These are phyloP conservation scores for Cyberlindnera nakhonratchasimensis DNA, from an alignment of 805 yeast species.

Conservation along the genomic window DNA sequence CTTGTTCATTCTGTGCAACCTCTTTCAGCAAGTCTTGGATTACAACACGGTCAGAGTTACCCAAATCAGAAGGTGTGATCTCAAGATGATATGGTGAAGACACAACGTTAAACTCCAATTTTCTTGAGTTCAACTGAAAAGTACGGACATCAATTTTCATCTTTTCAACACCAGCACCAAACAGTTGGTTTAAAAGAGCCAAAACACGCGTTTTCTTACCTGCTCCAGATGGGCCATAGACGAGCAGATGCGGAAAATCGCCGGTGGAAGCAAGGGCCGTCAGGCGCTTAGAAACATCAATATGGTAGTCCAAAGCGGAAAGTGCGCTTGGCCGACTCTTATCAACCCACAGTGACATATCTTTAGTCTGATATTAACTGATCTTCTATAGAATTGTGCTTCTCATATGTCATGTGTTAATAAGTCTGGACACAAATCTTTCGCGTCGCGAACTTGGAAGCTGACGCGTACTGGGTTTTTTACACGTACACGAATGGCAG, in stretches of 20 bases:
- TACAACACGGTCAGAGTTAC: conserved; percentile 90
- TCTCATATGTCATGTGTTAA: no score
- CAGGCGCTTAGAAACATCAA: conserved; percentile 58
- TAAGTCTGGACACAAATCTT: no score
- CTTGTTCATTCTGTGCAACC: conserved; percentile 91
- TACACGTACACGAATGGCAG: conserved; percentile 1
- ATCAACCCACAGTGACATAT: conserved; percentile 96
- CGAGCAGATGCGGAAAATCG: conserved; percentile 88
- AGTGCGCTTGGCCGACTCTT: conserved; percentile 79
- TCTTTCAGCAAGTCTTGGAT: conserved; percentile 93
- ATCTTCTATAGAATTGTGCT: not conserved
- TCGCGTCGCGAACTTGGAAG: no score
- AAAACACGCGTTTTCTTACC: conserved; percentile 94
- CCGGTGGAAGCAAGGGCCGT: conserved; percentile 63
- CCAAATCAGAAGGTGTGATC: conserved; percentile 96
- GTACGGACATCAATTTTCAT: conserved; percentile 88
- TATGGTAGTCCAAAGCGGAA: conserved; percentile 63
- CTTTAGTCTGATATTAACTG: not conserved
- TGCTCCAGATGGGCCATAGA: conserved; percentile 95
- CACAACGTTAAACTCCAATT: conserved; percentile 88
- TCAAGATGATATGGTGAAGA: conserved; percentile 89
- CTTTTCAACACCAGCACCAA: conserved; percentile 78
- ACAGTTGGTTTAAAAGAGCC: conserved; percentile 72
- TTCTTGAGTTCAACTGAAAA: conserved; percentile 70
- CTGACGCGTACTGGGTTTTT: not conserved